Base-by-base conservation (phyloP, 768 basidiomycete genomes). In the Russula virescens region DNA sequence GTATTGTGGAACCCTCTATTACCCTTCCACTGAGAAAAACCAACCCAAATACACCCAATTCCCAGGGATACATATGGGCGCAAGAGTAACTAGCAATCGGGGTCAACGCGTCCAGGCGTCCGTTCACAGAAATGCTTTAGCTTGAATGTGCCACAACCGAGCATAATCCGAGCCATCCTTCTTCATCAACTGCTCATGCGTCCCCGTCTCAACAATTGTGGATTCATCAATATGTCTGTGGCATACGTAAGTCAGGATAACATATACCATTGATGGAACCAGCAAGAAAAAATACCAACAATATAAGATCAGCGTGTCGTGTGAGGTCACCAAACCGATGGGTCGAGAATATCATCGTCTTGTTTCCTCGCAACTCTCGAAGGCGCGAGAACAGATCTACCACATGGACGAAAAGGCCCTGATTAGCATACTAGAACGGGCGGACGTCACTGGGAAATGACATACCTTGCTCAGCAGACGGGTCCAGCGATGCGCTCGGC, bases 311-410 rank as follows among this genome's bases (percentile, higher is more conserved):
- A n/a, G 62, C 87, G 66, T 87, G 80, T 9, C 87, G 77, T 1
- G 88, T 90, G 14, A 89, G 75, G 61, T 84, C 88, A 10, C 87
- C 88, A 68, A 78, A 81, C 1, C 86, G 77, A 72, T 88, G 90
- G 0, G 87, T 87, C 1, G 88, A 90, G 70, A 90, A 91, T 26
- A 91, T 73, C 89, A 91, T 91, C 2, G 89, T 91, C 73, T 91
- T 91, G 71, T 80, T 85, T 11, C 87, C 88, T 57, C 88, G 79
- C 25, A 92, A 70, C 9, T 78, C 74, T 21, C 86, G 81, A 34
- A 91, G 75, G 35, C 89, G 79, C 65, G 87, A 82, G 58, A 92
- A 92, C 7, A 91, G 75, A 71, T 91, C 81, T 82, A 55, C 19
- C 10, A 9, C 3, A 25, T 6, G 2, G 43, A 9, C 43, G n/a